Conservation (phyloP, 164 flowering plant genomes). For the Vitis amurensis region DNA sequence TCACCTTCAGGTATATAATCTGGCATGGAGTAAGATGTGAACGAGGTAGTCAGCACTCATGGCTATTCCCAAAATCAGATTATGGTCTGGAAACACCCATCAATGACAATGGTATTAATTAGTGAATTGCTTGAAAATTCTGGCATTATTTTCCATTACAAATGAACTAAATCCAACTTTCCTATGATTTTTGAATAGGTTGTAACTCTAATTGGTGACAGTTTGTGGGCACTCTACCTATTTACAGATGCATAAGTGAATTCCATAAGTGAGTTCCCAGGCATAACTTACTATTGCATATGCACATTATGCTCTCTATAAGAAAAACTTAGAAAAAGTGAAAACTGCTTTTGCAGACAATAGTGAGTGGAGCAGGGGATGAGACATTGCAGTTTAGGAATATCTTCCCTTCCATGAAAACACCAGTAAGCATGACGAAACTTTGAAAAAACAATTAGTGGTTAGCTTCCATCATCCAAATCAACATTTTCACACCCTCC, state of each 20-base stretch:
- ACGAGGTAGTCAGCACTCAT: conserved; percentile 95
- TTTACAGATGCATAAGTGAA: too few species aligned
- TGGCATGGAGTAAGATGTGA: conserved; percentile 94
- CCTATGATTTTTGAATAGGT: conserved; percentile 41
- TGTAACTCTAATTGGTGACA: conserved; percentile 93
- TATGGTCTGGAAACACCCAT: conserved; percentile 98
- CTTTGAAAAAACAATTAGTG: too few species aligned
- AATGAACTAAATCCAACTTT: too few species aligned
- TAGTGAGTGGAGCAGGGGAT: conserved; percentile 99
- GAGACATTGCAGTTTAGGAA: conserved; percentile 97
- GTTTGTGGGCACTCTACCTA: conserved; percentile 69
- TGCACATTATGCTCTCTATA: too few species aligned
- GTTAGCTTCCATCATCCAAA: too few species aligned
- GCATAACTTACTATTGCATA: too few species aligned
- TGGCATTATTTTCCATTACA: too few species aligned
- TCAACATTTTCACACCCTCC: too few species aligned
- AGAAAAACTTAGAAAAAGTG: neutral
- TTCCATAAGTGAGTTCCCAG: too few species aligned
- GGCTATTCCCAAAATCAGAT: conserved; percentile 98
- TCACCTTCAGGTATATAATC: conserved; percentile 77
- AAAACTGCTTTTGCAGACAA: conserved; percentile 55
- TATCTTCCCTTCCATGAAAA: conserved; percentile 83
- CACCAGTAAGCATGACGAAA: conserved; percentile 46
- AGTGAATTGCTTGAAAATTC: too few species aligned
- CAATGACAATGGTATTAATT: conserved; percentile 70